Percentiles rank a stretch among this genome's conserved stretches.
Conservation (phyloP, 306 rosid genomes). For the Hylodesmum podocarpum region DNA sequence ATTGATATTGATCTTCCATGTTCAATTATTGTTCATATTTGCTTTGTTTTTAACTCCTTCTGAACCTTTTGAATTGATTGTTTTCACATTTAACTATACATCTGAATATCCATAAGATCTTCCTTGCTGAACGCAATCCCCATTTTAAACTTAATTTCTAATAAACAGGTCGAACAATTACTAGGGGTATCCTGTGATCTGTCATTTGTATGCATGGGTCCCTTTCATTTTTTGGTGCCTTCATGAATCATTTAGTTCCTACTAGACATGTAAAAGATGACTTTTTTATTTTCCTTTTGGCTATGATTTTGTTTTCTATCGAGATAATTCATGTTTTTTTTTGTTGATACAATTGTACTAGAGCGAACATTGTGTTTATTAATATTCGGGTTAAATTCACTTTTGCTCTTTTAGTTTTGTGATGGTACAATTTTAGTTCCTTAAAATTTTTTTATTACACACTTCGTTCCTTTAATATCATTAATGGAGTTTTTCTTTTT, state of each 20-base stretch:
- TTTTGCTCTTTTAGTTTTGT: no score
- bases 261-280: background rate
- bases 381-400: no score
- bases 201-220: background rate
- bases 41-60: background rate
- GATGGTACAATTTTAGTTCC: no score
- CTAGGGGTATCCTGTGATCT: background rate
- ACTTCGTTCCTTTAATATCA: no score
- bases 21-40: background rate
- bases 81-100: background rate
- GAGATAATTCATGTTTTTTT: background rate
- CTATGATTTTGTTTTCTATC: background rate
- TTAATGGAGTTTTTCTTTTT: no score
- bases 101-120: background rate
- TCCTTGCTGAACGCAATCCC: background rate
- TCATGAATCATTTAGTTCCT: background rate
- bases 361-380: background rate
- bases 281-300: background rate
- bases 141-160: background rate
- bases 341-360: background rate
- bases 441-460: no score
- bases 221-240: background rate
- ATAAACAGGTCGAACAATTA: background rate
- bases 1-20: background rate
- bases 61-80: background rate